Base-by-base conservation (phyloP, 2,329 filamentous ascomycete species). In the Botrytis porri region DNA sequence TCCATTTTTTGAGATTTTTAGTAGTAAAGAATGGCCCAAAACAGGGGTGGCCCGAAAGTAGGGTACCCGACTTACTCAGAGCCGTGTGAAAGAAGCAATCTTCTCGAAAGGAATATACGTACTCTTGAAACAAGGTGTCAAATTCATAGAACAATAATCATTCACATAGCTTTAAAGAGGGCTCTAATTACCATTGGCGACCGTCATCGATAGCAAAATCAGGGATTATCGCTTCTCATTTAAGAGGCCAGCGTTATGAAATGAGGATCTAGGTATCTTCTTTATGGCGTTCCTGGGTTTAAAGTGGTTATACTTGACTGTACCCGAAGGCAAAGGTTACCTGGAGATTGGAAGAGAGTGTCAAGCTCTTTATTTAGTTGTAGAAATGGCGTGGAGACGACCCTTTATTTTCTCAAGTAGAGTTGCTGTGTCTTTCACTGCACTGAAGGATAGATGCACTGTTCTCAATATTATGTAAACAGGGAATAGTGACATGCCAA, bases 351-450 rank as follows among this genome's bases (percentile, higher is more conserved):
- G 32, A 37, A 66, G 4, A 39, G 1, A 39, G 5, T n/a, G 18
- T 29, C 6, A 4, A 16, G 18, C 7, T n/a, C 2, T 51, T 9
- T 25, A 1, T 43, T 37, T 4, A 0, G 1, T 66, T 1, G 0
- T 10, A 4, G 10, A 66, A 4, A n/a, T 3, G 2, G 29, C 6
- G n/a, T 66, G 63, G 14, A 29, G 2, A 18, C 22, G 22, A 25
- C 32, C 22, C 20, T 6, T 12, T 20, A 4, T 39, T 32, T 39
- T 51, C 16, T 22, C 7, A 39, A 25, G 12, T 29, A n/a, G 20
- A 1, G 6, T 1, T 1, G 4, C 5, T 12, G 1, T 6, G 3
- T 0, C 3, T 10, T 51, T 0, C 12, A 7, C 25, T 9, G 32
- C 7, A 20, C 10, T 66, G 2, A 3, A 10, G 10, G 3, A 4